Evolutionary conservation across 2,329 filamentous ascomycete species (phyloP).

Genomic region (Fusarium tuaranense): DNA sequence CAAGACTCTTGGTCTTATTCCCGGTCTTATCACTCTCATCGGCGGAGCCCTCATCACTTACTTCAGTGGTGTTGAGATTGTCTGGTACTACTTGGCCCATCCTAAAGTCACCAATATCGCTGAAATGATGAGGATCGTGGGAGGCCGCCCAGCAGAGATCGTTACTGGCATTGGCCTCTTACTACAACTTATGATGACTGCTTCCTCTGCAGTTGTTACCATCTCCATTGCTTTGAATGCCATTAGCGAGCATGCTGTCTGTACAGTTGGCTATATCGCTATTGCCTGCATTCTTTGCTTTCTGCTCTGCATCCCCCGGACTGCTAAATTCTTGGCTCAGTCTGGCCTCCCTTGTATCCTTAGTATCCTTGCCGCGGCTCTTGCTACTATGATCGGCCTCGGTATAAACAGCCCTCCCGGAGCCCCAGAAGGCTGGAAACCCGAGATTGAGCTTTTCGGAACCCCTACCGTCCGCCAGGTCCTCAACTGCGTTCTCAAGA

Average conservation of each 20-base stretch:
- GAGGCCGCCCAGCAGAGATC: constrained; percentile 22
- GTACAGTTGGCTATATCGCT: constrained; percentile 72
- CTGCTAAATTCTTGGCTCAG: constrained; percentile 57
- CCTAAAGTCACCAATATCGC: constrained; percentile 21
- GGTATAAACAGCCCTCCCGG: constrained; percentile 22
- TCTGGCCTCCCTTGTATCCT: constrained; percentile 34
- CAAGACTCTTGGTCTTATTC: constrained; percentile 24
- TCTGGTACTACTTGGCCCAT: constrained; percentile 21
- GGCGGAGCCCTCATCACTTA: constrained; percentile 16
- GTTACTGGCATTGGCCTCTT: constrained; percentile 15
- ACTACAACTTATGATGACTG: constrained; percentile 22
- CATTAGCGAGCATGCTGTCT: constrained; percentile 68
- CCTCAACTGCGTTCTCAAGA: constrained; percentile 29
- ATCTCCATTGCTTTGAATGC: constrained; percentile 75
- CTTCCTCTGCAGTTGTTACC: constrained; percentile 68
- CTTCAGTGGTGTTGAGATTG: constrained; percentile 20
- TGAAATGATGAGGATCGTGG: constrained; percentile 27
- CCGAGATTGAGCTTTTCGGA: constrained; percentile 21
- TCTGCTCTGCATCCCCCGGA: constrained; percentile 71
- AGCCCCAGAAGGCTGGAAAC: constrained; percentile 28
- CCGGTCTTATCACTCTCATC: constrained; percentile 19
- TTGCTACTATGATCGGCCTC: constrained; percentile 39
- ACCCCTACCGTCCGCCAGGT: constrained; percentile 23
- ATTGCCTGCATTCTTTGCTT: constrained; percentile 70
- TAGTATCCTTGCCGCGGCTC: constrained; percentile 35